Base-by-base conservation (phyloP, 768 basidiomycete genomes). In the Kwoniella newhampshirensis region DNA sequence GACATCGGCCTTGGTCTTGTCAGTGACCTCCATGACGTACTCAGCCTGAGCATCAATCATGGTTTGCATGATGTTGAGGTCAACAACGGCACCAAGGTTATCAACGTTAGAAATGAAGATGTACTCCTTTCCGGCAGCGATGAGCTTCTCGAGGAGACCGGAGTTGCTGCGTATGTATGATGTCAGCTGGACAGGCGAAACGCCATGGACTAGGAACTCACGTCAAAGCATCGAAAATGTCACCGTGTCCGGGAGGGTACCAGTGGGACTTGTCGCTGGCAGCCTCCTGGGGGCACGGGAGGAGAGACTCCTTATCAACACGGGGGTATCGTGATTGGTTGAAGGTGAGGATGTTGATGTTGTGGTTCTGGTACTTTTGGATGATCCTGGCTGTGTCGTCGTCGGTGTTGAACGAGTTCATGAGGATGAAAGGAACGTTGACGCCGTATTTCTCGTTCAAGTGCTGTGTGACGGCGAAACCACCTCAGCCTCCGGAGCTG, bases 321-420 rank as follows among this genome's bases (percentile, higher is more conserved):
- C 91, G 86, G 26, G 93, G 94, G 78, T 91, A 96, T 68, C 89
- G 83, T 17, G 91, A 92, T 80, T 96, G 93, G 77, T 89, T 90
- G 82, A 93, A 92, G 53, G 78, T 79, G 50, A 86, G 86, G 78
- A 94, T 91, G 76, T 89, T 88, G 73, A 96, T 84, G 73, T 92
- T 89, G 80, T 93, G 91, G 80, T 91, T 89, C 48, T 87, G 70
- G 77, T 96, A 96, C 80, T 94, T 96, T 78, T 96, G 91, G 79
- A 93, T 91, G 82, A 96, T 90, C 65, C 89, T 87, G 61, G 89
- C 85, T 47, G 93, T 94, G 77, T 97, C 92, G 35, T 96, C 90
- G 76, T 92, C 89, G 59, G 93, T 97, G 82, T 94, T 94, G 83
- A 98, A 97, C 54, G 91, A 94, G 73, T 92, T 96, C 94, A 96